Evolutionary conservation across 2,329 filamentous ascomycete genomes (phyloP).

Genomic region (Nigrograna mackinnonii): DNA sequence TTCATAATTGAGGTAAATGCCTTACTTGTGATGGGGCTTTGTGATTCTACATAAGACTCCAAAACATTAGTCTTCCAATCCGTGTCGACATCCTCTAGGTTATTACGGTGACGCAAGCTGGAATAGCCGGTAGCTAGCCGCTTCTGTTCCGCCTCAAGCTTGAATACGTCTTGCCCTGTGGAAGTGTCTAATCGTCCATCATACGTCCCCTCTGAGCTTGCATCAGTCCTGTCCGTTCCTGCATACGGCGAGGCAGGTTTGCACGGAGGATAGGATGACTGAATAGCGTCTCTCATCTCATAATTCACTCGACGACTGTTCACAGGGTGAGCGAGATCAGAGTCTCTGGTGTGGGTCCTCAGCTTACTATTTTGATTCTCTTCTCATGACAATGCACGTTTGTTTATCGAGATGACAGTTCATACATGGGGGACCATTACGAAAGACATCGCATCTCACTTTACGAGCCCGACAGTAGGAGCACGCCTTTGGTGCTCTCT

Average conservation of each 20-base stretch:
- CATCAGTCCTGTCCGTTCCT: too few relatives aligned
- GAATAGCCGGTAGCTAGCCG: too few relatives aligned
- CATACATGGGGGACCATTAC: neutral
- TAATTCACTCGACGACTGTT: neutral
- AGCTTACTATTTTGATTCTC: neutral
- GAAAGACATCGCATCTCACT: slow-evolving; percentile 1
- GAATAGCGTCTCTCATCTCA: too few relatives aligned
- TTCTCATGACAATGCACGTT: neutral
- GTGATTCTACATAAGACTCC: neutral
- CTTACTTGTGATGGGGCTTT: neutral
- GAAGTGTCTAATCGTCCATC: too few relatives aligned
- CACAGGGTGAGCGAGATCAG: neutral
- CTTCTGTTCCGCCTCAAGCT: too few relatives aligned
- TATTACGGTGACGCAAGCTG: too few relatives aligned
- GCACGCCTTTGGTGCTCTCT: neutral
- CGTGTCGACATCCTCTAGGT: too few relatives aligned
- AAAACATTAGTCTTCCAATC: too few relatives aligned
- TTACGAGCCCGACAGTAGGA: slow-evolving; percentile 1
- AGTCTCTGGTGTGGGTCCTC: neutral
- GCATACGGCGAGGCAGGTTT: too few relatives aligned
- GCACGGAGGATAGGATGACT: too few relatives aligned
- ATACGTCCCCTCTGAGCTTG: neutral
- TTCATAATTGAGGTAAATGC: neutral
- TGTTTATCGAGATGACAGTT: neutral
- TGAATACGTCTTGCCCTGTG: too few relatives aligned